phyloP scores from a whole-genome alignment of 306 rosid species.

The Cyclanthera cordifolia region DNA sequence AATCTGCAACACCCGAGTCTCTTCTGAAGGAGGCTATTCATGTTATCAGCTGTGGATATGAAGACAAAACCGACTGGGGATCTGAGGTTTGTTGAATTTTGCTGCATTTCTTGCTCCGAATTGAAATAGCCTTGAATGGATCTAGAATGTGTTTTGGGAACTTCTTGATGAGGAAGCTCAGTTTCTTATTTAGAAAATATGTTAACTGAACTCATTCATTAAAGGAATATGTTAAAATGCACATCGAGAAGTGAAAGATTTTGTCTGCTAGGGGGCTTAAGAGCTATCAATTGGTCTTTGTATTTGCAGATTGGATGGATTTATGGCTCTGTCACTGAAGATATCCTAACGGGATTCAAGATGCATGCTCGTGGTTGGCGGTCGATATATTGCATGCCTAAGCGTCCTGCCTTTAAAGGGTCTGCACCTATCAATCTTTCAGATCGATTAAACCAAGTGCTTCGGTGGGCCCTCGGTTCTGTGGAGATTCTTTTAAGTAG shows the following conservation, averaged over 20 bases:
- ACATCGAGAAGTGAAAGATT: background rate
- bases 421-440: slow-evolving; percentile 97
- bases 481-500: slow-evolving; percentile 92
- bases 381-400: slow-evolving; percentile 85
- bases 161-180: background rate
- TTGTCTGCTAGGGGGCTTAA: background rate
- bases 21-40: slow-evolving; percentile 97
- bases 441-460: slow-evolving; percentile 95
- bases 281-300: background rate
- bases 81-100: slow-evolving; percentile 38
- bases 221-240: background rate
- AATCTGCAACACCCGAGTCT: slow-evolving; percentile 82
- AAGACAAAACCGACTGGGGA: slow-evolving; percentile 96
- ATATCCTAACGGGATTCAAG: slow-evolving; percentile 96
- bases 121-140: background rate
- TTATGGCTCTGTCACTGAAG: slow-evolving; percentile 96
- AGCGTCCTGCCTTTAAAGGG: slow-evolving; percentile 87
- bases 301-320: slow-evolving; percentile 87
- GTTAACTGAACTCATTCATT: background rate
- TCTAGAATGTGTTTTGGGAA: background rate
- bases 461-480: slow-evolving; percentile 93
- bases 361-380: slow-evolving; percentile 99
- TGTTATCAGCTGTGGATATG: slow-evolving; percentile 96
- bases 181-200: background rate
- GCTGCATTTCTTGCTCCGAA: background rate